Evolutionary conservation across 148 eudicot genomes (phyloP), one percentile per base, ranked within the genome.

Genomic region (Dysphania ambrosioides): DNA sequence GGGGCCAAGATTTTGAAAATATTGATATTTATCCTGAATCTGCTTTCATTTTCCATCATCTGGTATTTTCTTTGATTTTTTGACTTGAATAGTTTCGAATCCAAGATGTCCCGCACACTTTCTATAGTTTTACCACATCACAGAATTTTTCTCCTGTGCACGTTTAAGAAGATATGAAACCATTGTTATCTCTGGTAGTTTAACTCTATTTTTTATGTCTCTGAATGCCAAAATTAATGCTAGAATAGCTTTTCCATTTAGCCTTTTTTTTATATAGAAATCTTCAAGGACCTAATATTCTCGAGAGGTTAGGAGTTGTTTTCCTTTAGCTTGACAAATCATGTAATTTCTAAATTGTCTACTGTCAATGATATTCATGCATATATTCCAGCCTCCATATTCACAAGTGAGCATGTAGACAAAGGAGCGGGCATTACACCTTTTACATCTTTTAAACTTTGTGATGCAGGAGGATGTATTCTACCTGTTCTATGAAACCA

Each of bases 401-500:
- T n/a, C 27, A 26, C 55, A 61, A 59, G 32, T 16, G 36, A 44
- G 18, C 9, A 19, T 42, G 0, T 57, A 30, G 15, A 70, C 16
- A 15, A 11, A 36, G 35, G 24, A 72, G 7, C 31, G 68, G 49
- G 32, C 24, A 11, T 31, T 13, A 44, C 68, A 30, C 21, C 58
- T 63, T 55, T 21, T 13, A 18, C 61, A 70, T 24, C 63, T 55
- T 24, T 26, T 0, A 58, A 51, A 31, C n/a, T 70, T 59, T 69
- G 18, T 71, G 38, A 63, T 87, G 61, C 88, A 95, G 99, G 94
- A 81, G 29, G 92, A 92, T 55, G 72, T 70, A 60, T 84, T 90
- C 35, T 95, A 88, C 83, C 60, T 92, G 44, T 95, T 95, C 72
- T 95, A 83, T 64, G 97, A 95, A 88, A 86, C 90, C 23, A 95